Percentiles rank a stretch among this genome's conserved stretches.
These are phyloP conservation scores for Telfairia occidentalis DNA, from an alignment of 331 rosid genomes.

Conservation along the genomic window DNA sequence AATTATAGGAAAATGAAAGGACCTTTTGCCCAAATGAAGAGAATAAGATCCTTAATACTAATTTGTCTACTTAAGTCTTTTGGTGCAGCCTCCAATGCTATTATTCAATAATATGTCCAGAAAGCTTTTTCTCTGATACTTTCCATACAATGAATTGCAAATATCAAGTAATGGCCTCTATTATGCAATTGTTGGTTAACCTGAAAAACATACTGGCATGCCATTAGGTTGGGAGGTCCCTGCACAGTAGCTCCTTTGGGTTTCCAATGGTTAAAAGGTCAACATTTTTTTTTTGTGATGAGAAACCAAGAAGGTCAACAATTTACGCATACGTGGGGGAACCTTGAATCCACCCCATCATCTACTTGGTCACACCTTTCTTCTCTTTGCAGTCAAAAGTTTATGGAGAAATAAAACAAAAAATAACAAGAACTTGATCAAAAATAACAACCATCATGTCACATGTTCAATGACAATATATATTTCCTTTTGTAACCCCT, in stretches of 20 bases:
- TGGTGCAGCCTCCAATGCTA: neutral
- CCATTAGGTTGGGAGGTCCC: too few species aligned
- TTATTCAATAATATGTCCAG: neutral
- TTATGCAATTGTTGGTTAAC: neutral
- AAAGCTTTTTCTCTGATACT: neutral
- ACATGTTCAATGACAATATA: constrained; percentile 2
- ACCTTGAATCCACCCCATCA: too few species aligned
- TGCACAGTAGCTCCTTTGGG: too few species aligned
- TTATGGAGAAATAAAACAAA: neutral
- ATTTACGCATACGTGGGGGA: too few species aligned
- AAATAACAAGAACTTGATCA: neutral
- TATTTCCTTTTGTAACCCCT: too few species aligned
- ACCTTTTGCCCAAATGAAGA: neutral
- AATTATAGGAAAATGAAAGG: neutral
- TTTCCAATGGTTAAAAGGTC: too few species aligned
- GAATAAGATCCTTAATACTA: neutral
- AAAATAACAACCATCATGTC: neutral
- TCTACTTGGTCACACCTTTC: too few species aligned
- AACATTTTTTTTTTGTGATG: too few species aligned
- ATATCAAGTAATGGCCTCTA: neutral
- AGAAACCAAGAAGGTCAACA: too few species aligned
- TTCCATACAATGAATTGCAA: neutral
- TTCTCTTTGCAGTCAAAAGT: neutral
- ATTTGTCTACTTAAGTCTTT: neutral
- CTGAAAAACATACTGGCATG: neutral